Percentiles rank a stretch among this genome's conserved stretches.
Evolutionary conservation across 306 rosid genomes (phyloP).

Genomic region (Cyamopsis tetragonoloba): DNA sequence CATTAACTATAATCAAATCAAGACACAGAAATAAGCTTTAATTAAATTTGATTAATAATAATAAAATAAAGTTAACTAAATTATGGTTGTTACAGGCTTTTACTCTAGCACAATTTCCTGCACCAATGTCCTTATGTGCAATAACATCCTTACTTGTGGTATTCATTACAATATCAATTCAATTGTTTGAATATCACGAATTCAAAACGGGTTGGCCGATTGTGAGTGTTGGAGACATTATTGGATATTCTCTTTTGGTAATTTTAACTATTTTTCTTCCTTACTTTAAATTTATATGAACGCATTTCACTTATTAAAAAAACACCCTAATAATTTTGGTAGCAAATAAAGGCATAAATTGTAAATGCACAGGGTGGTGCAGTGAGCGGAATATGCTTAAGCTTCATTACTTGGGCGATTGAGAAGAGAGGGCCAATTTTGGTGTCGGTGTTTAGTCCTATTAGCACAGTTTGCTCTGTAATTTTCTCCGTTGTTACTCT

Average conservation of each 20-base stretch:
- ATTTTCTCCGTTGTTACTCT: slow-evolving; percentile 55
- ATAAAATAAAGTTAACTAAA: neutral
- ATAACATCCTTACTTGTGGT: slow-evolving; percentile 59
- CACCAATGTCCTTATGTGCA: slow-evolving; percentile 67
- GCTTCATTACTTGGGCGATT: slow-evolving; percentile 78
- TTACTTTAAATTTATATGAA: no score
- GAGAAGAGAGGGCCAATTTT: slow-evolving; percentile 87
- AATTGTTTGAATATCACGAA: slow-evolving; percentile 39
- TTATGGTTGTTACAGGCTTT: slow-evolving; percentile 44
- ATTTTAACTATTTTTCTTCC: neutral
- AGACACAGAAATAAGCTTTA: neutral
- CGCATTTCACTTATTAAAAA: no score
- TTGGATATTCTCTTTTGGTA: slow-evolving; percentile 61
- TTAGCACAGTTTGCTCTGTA: slow-evolving; percentile 66
- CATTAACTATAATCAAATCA: neutral
- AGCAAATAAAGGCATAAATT: neutral
- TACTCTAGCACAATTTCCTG: slow-evolving; percentile 64
- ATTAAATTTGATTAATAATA: neutral
- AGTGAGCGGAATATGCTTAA: slow-evolving; percentile 53
- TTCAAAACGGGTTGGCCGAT: slow-evolving; percentile 44
- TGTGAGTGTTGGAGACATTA: slow-evolving; percentile 36
- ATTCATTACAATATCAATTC: slow-evolving; percentile 36
- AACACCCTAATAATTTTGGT: no score
- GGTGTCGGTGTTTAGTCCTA: slow-evolving; percentile 73
- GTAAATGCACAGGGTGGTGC: slow-evolving; percentile 50